Evolutionary conservation across 2,329 filamentous ascomycete genomes (phyloP).

Genomic region (Rhytidhysteron rufulum): DNA sequence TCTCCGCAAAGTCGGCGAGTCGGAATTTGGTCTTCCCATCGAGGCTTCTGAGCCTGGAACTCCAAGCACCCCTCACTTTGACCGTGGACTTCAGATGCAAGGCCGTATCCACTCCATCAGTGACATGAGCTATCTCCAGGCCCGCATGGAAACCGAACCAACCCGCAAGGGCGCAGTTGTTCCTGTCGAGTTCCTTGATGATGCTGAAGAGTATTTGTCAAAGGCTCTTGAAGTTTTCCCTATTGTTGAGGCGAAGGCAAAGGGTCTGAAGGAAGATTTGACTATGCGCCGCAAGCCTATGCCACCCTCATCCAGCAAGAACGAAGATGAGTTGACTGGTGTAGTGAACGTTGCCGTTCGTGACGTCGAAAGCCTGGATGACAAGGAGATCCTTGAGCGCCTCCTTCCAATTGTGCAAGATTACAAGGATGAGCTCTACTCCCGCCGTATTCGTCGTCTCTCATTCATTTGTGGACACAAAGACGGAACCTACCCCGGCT

Average conservation of each 20-base stretch:
- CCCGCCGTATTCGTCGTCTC: conserved; percentile 78
- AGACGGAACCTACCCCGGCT: conserved; percentile 90
- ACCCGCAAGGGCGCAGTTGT: conserved; percentile 90
- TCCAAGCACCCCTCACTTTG: conserved; percentile 64
- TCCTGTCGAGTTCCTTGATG: conserved; percentile 88
- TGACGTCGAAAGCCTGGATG: conserved; percentile 78
- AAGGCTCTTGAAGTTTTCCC: conserved; percentile 84
- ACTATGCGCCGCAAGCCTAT: conserved; percentile 66
- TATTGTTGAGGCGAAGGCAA: conserved; percentile 51
- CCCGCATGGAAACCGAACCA: conserved; percentile 68
- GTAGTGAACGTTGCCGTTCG: conserved; percentile 91
- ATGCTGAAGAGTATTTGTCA: conserved; percentile 80
- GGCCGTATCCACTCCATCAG: conserved; percentile 92
- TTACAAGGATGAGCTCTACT: conserved; percentile 77
- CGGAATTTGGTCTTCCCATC: conserved; percentile 80
- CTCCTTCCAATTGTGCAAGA: conserved; percentile 73
- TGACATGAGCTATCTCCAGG: conserved; percentile 85
- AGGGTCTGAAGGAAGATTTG: conserved; percentile 36
- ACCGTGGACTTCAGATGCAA: conserved; percentile 46
- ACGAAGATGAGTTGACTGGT: conserved; percentile 76
- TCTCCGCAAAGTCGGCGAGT: conserved; percentile 86
- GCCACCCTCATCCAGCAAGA: conserved; percentile 26
- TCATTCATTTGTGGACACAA: conserved; percentile 96
- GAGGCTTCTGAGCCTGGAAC: conserved; percentile 75
- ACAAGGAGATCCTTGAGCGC: conserved; percentile 73